Percentiles rank a stretch among this genome's conserved stretches.
phyloP scores from a whole-genome alignment of 306 rosid species.

The Medicago arabica region DNA sequence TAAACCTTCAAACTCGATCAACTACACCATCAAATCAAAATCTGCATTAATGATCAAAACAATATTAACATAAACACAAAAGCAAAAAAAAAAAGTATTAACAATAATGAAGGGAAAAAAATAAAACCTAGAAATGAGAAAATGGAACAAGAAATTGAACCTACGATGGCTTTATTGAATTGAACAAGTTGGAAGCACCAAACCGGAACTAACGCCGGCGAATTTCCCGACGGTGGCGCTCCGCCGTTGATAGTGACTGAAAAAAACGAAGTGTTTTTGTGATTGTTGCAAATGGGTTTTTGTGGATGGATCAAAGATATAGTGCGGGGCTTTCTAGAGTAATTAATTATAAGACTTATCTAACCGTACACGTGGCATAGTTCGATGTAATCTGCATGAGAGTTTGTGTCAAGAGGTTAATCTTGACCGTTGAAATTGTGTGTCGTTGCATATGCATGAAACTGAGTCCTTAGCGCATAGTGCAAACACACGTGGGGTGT shows the following conservation, averaged over 20 bases:
- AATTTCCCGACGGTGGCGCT: constrained; percentile 43
- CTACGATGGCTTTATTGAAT: constrained; percentile 13
- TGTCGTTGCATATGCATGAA: background rate
- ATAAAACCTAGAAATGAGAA: constrained; percentile 40
- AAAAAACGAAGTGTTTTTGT: constrained; percentile 1
- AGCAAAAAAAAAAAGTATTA: background rate
- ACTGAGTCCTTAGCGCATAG: background rate
- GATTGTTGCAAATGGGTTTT: background rate
- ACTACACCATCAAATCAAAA: constrained; percentile 29
- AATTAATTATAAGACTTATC: background rate
- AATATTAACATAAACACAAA: constrained; percentile 10
- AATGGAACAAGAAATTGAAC: constrained; percentile 35
- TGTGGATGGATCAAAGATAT: constrained; percentile 18
- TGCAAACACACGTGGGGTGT: background rate
- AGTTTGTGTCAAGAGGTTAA: background rate
- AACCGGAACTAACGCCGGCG: constrained; percentile 45
- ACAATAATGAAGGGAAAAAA: background rate
- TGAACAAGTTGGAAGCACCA: background rate
- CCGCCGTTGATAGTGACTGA: constrained; percentile 46
- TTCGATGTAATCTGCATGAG: background rate
- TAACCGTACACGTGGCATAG: constrained; percentile 30
- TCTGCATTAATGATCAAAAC: constrained; percentile 1
- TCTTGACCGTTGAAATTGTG: constrained; percentile 1
- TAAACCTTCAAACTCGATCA: constrained; percentile 30
- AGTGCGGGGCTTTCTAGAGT: constrained; percentile 29